Conservation (phyloP, 306 rosid species). For the Rosa rugosa region DNA sequence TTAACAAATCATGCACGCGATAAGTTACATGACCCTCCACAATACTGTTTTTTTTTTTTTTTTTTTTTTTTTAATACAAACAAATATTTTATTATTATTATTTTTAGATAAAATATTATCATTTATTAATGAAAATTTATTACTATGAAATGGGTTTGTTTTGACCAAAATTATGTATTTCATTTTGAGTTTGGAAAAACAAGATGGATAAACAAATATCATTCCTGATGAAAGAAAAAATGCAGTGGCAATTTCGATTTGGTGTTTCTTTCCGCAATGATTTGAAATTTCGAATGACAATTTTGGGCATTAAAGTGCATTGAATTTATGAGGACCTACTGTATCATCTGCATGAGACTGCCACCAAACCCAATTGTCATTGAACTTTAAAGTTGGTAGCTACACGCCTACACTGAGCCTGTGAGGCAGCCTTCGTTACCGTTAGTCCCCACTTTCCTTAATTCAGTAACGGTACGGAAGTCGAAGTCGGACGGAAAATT, state of each 20-base stretch:
- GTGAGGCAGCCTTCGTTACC: background rate
- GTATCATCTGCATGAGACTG: background rate
- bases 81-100: too few species aligned
- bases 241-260: background rate
- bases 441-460: background rate
- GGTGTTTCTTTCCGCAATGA: background rate
- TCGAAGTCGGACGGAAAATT: background rate
- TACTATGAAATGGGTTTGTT: too few species aligned
- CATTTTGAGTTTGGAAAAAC: background rate
- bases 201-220: background rate
- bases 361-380: background rate
- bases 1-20: too few species aligned
- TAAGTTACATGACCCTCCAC: too few species aligned
- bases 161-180: too few species aligned
- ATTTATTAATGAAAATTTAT: too few species aligned
- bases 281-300: background rate
- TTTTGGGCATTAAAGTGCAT: background rate
- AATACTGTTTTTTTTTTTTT: too few species aligned
- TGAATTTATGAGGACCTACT: background rate
- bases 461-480: background rate
- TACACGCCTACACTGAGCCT: too few species aligned
- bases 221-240: background rate
- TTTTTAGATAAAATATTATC: too few species aligned
- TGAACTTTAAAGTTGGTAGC: background rate
- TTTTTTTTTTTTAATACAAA: too few species aligned